Conservation (phyloP, 2,329 filamentous ascomycete genomes). For the Cladosporium sphaerospermum region DNA sequence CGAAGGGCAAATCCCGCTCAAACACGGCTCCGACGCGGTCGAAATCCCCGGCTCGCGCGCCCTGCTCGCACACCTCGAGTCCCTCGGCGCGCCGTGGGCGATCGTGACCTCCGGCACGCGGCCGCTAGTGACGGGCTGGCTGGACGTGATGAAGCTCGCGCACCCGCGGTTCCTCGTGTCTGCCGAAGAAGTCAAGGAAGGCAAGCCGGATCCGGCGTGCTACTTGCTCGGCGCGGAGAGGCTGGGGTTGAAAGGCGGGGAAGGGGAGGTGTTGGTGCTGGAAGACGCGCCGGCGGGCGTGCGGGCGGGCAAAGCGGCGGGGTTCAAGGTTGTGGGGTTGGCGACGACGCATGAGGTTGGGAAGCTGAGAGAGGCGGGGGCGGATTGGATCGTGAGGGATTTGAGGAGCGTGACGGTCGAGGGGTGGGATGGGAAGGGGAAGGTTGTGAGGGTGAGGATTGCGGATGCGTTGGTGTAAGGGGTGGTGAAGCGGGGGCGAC, state of each 20-base stretch:
- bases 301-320: slow-evolving; percentile 73
- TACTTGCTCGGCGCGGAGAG: slow-evolving; percentile 40
- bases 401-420: slow-evolving; percentile 64
- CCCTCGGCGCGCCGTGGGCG: slow-evolving; percentile 65
- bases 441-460: slow-evolving; percentile 63
- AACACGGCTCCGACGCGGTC: slow-evolving; percentile 69
- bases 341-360: slow-evolving; percentile 74
- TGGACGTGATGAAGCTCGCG: slow-evolving; percentile 44
- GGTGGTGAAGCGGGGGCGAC: too few relatives aligned
- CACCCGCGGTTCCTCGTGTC: slow-evolving; percentile 42
- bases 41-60: slow-evolving; percentile 71
- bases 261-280: slow-evolving; percentile 59
- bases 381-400: slow-evolving; percentile 82
- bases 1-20: slow-evolving; percentile 70
- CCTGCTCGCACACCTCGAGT: slow-evolving; percentile 62
- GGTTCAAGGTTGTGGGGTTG: slow-evolving; percentile 77
- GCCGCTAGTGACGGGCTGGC: slow-evolving; percentile 45
- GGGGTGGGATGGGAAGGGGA: slow-evolving; percentile 48
- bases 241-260: slow-evolving; percentile 31
- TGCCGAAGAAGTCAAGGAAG: slow-evolving; percentile 44
- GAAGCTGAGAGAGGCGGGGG: slow-evolving; percentile 66
- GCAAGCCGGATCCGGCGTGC: slow-evolving; percentile 47
- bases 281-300: slow-evolving; percentile 89
- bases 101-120: slow-evolving; percentile 57
- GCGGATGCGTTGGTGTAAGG: slow-evolving; percentile 48